These are phyloP conservation scores for Penicillium tannophilum DNA, from an alignment of 495 filamentous ascomycete genomes.

Conservation along the genomic window DNA sequence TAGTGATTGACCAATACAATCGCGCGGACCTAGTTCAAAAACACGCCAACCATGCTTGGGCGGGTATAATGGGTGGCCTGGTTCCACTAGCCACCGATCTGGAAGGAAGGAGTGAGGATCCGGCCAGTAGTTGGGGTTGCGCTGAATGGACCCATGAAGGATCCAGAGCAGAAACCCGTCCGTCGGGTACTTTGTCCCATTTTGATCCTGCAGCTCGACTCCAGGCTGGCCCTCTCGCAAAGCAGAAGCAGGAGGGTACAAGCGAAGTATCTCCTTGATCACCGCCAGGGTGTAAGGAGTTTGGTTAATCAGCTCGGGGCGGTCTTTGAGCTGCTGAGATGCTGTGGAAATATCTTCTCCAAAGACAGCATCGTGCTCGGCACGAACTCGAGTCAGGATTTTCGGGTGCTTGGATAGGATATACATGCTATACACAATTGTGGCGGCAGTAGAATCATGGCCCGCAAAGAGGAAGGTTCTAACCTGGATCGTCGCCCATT, in stretches of 20 bases:
- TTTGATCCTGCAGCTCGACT: not conserved
- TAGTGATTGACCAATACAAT: constrained; percentile 2
- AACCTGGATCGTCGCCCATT: not conserved
- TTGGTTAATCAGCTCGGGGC: not conserved
- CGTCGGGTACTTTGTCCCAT: not conserved
- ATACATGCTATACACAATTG: not conserved
- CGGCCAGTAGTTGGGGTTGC: not conserved
- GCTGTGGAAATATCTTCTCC: not conserved
- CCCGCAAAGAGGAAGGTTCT: not conserved
- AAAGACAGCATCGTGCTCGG: not conserved
- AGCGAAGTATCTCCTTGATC: not conserved
- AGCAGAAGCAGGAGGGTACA: not conserved
- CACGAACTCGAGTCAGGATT: not conserved
- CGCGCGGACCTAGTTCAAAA: not conserved
- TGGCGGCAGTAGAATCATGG: constrained; percentile 1
- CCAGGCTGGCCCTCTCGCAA: not conserved
- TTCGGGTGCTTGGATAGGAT: not conserved
- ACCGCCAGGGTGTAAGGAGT: not conserved
- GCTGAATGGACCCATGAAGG: not conserved
- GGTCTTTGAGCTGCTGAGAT: not conserved
- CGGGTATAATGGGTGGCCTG: not conserved
- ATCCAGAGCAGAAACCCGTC: not conserved
- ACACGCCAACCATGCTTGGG: not conserved
- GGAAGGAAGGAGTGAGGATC: not conserved
- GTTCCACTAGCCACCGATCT: not conserved